These are phyloP conservation scores for Naganishia kalamii DNA, from an alignment of 768 basidiomycete genomes.

Conservation along the genomic window DNA sequence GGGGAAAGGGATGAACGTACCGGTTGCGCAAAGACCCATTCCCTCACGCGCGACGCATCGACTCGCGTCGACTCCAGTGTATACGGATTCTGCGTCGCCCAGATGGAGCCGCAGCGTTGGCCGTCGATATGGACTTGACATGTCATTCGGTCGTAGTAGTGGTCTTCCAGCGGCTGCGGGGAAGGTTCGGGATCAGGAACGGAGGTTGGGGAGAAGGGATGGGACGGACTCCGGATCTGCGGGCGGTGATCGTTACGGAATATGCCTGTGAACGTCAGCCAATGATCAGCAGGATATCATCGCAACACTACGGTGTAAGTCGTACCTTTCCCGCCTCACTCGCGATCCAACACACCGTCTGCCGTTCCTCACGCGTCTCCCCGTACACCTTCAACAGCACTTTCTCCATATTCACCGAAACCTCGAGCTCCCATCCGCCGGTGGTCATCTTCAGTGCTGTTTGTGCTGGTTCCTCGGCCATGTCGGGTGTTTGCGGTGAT, in stretches of 20 bases:
- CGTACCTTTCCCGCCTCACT: slow-evolving; percentile 2
- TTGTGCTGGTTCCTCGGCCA: background rate
- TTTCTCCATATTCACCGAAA: background rate
- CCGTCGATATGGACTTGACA: background rate
- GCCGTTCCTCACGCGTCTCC: background rate
- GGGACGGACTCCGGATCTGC: background rate
- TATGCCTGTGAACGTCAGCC: background rate
- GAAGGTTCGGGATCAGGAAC: background rate
- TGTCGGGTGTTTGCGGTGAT: background rate
- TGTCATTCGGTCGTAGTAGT: background rate
- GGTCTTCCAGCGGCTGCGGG: background rate
- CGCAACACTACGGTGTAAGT: background rate
- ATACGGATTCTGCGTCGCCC: background rate
- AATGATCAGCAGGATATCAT: background rate
- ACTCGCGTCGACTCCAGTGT: background rate
- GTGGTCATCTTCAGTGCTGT: background rate
- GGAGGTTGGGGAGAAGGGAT: background rate
- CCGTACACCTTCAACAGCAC: background rate
- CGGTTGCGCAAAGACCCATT: slow-evolving; percentile 4
- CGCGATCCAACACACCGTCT: slow-evolving; percentile 2
- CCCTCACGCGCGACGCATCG: background rate
- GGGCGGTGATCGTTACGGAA: background rate
- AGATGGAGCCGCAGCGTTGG: background rate
- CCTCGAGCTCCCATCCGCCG: background rate
- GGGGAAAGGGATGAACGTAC: background rate